phyloP scores from a whole-genome alignment of 1,284 basidiomycete species.

The Jaminaea rosea region DNA sequence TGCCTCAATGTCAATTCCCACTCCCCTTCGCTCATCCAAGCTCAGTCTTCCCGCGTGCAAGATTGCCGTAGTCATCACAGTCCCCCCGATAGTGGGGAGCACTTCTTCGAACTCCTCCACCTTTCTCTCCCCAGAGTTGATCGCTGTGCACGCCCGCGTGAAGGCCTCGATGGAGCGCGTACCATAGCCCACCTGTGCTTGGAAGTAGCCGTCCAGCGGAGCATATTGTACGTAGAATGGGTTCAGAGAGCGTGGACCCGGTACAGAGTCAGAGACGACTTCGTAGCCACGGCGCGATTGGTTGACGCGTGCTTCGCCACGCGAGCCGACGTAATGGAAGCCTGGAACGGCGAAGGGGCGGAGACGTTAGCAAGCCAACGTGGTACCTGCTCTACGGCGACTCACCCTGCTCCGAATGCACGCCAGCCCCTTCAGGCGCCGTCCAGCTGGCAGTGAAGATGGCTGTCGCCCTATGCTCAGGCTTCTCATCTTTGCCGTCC shows the following conservation, averaged over 20 bases:
- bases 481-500: constrained; percentile 57
- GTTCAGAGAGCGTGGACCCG: no score
- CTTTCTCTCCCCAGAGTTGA: constrained; percentile 62
- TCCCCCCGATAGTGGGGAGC: constrained; percentile 79
- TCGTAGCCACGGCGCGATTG: constrained; percentile 88
- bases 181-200: constrained; percentile 82
- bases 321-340: constrained; percentile 18
- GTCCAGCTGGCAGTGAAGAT: constrained; percentile 69
- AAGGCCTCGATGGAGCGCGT: constrained; percentile 86
- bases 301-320: constrained; percentile 83
- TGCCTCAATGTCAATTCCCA: constrained; percentile 62
- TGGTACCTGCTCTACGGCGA: no score
- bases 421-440: constrained; percentile 51
- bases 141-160: constrained; percentile 54
- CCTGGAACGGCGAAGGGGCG: constrained; percentile 7
- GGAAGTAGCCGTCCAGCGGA: constrained; percentile 79
- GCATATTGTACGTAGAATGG: constrained; percentile 95
- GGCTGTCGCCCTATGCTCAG: constrained; percentile 56
- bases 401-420: constrained; percentile 80
- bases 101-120: constrained; percentile 65
- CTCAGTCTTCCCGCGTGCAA: constrained; percentile 79
- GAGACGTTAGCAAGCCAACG: constrained; percentile 62
- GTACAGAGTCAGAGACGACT: constrained; percentile 57
- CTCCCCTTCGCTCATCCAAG: constrained; percentile 73
- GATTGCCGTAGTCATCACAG: constrained; percentile 81